Evolutionary conservation across 768 basidiomycete species (phyloP).

Genomic region (Rhodosporidiobolus sp.): DNA sequence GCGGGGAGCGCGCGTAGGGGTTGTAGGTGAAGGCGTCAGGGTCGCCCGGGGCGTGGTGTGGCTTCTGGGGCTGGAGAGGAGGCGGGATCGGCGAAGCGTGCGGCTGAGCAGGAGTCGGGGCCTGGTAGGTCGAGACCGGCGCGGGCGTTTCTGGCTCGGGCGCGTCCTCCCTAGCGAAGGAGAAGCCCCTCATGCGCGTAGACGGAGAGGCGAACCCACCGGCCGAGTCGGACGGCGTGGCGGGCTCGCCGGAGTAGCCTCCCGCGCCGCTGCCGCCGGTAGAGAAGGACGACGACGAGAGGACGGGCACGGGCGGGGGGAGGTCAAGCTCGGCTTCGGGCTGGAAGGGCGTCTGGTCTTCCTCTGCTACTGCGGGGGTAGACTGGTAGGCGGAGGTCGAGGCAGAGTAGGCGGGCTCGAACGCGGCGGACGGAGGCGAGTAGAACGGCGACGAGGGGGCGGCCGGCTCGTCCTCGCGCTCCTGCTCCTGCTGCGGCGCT

Average conservation of each 20-base stretch:
- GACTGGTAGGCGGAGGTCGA: too few species aligned
- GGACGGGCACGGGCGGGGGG: neutral
- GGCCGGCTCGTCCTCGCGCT: neutral
- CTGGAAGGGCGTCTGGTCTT: neutral
- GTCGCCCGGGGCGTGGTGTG: neutral
- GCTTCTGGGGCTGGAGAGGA: neutral
- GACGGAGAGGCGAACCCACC: neutral
- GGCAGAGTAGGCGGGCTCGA: too few species aligned
- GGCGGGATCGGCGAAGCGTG: neutral
- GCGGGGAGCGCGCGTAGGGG: constrained; percentile 8
- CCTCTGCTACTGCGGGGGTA: neutral
- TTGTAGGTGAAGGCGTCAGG: constrained; percentile 16
- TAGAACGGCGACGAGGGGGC: neutral
- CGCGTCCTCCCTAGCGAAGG: constrained; percentile 17
- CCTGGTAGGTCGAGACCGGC: neutral
- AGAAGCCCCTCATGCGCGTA: too few species aligned
- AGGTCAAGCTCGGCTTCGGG: neutral
- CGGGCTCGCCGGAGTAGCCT: neutral
- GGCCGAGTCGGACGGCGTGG: neutral
- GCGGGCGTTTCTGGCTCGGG: constrained; percentile 28
- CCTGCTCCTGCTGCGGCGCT: neutral
- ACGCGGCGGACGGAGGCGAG: neutral
- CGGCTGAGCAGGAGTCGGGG: neutral
- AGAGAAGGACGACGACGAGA: neutral
- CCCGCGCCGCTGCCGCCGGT: neutral